Base-by-base conservation (phyloP, 768 basidiomycete species). In the Clavaria fumosa region DNA sequence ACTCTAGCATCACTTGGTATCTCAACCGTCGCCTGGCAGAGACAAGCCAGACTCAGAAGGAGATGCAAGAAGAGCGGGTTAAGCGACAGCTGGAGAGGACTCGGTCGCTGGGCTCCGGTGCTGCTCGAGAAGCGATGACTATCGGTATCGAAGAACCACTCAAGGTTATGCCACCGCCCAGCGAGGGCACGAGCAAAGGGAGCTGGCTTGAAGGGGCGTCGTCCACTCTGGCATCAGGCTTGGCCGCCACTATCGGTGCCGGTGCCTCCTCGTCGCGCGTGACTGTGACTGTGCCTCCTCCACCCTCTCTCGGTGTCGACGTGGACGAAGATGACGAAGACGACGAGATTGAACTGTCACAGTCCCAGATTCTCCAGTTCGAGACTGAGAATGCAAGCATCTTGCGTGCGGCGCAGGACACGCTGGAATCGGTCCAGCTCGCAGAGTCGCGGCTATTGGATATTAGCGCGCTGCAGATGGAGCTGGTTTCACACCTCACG, bases 31-130 rank as follows among this genome's bases (percentile, higher is more conserved):
- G 81, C 26, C 67, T 99, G 24, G 69, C 88, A 0, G 74, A 82
- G 44, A 72, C 78, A 18, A 80, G 84, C 47, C 75, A 85, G 49
- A 64, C 53, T 11, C 79, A 93, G 47, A 79, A 79, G 46, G 78
- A 84, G 45, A 70, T 96, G 64, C 95, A 99, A 57, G 93, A 96
- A 56, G 88, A 93, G 54, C 78, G 95, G 34, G 70, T 90, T 38
- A 79, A 77, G 53, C 73, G 93, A 4, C 83, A 93, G 50, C 58
- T 81, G 41, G 95, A 97, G 53, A 67, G 86, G 42, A 73, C 78
- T 9, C 70, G 70, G 41, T 84, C 82, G 1, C 68, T 97, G 7
- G 91, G 89, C 4, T 82, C 83, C 4, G 69, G 67, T n/a, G 82
- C 78, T 17, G 67, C 72, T 26, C 68, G 71, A 38, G 82, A 81